Conservation (phyloP, 176 grass and related monocot genomes). For the Themeda triandra region DNA sequence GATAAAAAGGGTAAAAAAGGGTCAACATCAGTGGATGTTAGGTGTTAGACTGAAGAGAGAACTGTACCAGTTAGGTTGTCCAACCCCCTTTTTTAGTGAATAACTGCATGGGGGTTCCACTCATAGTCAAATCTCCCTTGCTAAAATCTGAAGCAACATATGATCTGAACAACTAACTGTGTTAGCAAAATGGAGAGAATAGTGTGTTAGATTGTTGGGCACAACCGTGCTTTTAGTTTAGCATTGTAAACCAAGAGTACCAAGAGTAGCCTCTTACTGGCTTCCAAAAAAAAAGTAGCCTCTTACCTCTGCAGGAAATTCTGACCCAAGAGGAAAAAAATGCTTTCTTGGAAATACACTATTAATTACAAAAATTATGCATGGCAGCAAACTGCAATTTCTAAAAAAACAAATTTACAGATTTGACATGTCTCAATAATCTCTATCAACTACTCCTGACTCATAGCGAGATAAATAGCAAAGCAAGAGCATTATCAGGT, state of each 20-base stretch:
- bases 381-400: not conserved
- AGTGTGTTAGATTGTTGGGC: not conserved
- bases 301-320: not conserved
- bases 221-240: not conserved
- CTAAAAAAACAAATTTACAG: slow-evolving; percentile 35
- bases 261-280: too few species aligned
- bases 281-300: too few species aligned
- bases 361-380: not conserved
- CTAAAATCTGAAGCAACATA: slow-evolving; percentile 25
- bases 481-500: slow-evolving; percentile 28
- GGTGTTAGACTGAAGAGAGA: slow-evolving; percentile 13
- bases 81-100: slow-evolving; percentile 2
- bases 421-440: not conserved
- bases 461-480: not conserved
- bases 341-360: not conserved
- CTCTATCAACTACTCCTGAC: slow-evolving; percentile 14
- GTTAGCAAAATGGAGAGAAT: not conserved
- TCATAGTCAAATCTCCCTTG: slow-evolving; percentile 25
- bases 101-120: not conserved
- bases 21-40: not conserved
- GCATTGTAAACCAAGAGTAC: not conserved
- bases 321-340: not conserved
- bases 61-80: slow-evolving; percentile 18
- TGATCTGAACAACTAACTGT: slow-evolving; percentile 12
- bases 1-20: not conserved